Conservation (phyloP, 2,329 filamentous ascomycete species). For the Aspergillus sp. region DNA sequence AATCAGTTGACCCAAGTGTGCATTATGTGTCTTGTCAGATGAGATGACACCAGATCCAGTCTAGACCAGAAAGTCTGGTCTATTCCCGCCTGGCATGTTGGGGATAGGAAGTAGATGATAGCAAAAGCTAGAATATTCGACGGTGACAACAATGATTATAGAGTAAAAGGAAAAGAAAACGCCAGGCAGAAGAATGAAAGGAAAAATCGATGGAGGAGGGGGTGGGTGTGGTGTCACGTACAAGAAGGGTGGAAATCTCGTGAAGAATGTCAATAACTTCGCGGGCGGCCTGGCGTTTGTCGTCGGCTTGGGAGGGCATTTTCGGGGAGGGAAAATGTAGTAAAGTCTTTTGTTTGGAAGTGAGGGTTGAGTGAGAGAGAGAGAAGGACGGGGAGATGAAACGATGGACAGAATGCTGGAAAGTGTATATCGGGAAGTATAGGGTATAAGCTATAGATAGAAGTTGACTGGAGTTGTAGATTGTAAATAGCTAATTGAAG, state of each 20-base stretch:
- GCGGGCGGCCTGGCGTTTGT: conserved; percentile 52
- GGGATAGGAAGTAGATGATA: too few relatives aligned
- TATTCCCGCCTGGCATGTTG: too few relatives aligned
- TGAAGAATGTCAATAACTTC: conserved; percentile 55
- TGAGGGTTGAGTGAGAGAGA: background rate
- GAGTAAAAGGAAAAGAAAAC: background rate
- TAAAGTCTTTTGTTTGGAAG: background rate
- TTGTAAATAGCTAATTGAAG: background rate
- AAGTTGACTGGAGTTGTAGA: background rate
- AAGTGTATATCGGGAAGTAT: background rate
- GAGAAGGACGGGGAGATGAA: background rate
- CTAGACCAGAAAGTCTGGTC: too few relatives aligned
- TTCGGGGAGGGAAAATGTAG: conserved; percentile 22
- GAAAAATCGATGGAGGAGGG: background rate
- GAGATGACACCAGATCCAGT: too few relatives aligned
- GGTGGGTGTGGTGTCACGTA: conserved; percentile 25
- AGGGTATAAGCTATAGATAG: too few relatives aligned
- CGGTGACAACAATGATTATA: too few relatives aligned
- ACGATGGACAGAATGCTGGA: background rate
- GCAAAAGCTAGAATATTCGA: too few relatives aligned
- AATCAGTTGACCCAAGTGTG: too few relatives aligned
- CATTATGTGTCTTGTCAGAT: background rate
- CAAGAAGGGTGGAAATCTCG: conserved; percentile 52
- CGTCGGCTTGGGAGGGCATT: conserved; percentile 47
- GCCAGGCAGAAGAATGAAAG: background rate